phyloP scores from a whole-genome alignment of 441 rosid genomes.

The Corymbia citriodora region DNA sequence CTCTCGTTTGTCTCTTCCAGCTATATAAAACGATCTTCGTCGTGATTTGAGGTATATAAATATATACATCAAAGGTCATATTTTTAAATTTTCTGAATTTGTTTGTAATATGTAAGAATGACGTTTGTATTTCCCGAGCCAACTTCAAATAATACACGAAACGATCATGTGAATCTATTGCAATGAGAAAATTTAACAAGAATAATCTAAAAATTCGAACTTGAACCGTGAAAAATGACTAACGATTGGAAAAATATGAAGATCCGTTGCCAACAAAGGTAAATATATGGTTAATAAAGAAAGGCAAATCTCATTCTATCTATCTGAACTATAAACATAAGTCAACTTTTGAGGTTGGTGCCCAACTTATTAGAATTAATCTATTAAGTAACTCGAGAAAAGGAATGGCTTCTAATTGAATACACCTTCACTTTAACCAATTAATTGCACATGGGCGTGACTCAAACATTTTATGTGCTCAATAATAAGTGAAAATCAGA shows the following conservation, averaged over 20 bases:
- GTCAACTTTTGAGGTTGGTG: neutral
- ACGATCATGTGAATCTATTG: neutral
- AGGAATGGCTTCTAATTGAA: neutral
- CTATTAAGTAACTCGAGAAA: neutral
- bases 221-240: neutral
- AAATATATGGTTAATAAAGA: neutral
- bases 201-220: neutral
- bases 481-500: too few species aligned
- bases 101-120: neutral
- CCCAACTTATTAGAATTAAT: neutral
- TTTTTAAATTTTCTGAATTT: neutral
- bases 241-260: rapidly evolving
- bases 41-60: too few species aligned
- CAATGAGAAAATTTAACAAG: neutral
- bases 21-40: neutral
- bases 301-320: neutral
- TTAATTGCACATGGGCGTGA: too few species aligned
- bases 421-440: too few species aligned
- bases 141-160: neutral
- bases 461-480: too few species aligned
- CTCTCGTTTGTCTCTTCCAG: neutral
- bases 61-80: neutral
- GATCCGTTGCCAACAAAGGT: neutral
- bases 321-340: neutral
- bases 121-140: neutral